Base-by-base conservation (phyloP, 148 eudicot genomes). In the Rhododendron henanense region DNA sequence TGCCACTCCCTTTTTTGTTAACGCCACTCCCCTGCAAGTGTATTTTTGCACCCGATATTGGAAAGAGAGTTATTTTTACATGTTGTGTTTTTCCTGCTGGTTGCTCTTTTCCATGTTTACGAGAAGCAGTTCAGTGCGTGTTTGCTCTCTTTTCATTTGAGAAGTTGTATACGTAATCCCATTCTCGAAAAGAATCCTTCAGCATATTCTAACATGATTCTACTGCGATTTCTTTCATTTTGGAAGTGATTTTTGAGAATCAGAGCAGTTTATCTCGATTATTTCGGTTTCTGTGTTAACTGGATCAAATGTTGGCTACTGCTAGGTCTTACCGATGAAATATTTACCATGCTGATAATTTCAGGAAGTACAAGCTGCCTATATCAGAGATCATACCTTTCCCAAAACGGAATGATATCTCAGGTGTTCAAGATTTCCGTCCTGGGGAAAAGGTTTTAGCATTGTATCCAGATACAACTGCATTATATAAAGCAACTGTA, bases 401-500 rank as follows among this genome's bases (percentile, higher is more conserved):
- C 79, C 98, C 99, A 1, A 97, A 95, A 86, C 87, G 90, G 59
- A 93, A 81, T 84, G 98, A 97, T 86, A 92, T 93, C 82, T 85
- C 96, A 23, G 88, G 90, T 47, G 93, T 91, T 79, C 93, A 87
- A 50, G 98, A 95, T 81, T 97, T 94, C 84, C 95, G 89, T 90
- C 90, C 93, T 75, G 94, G 96, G 79, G 94, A 88, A 90, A 93
- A 94, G 80, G 99, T 97, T 84, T 89, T 97, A 89, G 99, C 98
- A 83, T 95, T 95, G 53, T 97, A 97, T 90, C 99, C 99, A 13
- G 90, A 92, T 83, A 97, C 99, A 84, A 97, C 98, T 19, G 94
- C 99, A 83, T 90, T 97, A 85, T 97, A 97, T 87, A 95, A 94
- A 92, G 99, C 99, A 86, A 94, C 99, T 61, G 98, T 97, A 59